phyloP scores from a whole-genome alignment of 1,284 basidiomycete species.

The Polyporus tsugae region DNA sequence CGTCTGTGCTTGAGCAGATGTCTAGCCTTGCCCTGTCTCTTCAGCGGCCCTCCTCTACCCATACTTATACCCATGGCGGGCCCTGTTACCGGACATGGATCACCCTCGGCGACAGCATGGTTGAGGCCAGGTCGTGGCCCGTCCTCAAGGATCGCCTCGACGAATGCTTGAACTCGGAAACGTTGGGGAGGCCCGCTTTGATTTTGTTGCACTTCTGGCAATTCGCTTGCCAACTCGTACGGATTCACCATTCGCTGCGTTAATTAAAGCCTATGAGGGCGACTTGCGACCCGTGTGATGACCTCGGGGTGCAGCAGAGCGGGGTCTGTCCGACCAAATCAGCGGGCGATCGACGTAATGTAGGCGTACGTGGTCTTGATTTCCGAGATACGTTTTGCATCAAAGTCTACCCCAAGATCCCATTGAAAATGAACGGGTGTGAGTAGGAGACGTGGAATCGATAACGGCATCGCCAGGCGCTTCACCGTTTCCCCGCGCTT shows the following conservation, averaged over 20 bases:
- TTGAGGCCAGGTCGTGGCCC: conserved; percentile 13
- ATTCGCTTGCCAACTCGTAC: conserved; percentile 3
- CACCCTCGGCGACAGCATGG: conserved; percentile 10
- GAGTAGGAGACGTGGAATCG: neutral
- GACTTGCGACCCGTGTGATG: neutral
- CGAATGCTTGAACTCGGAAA: conserved; percentile 12
- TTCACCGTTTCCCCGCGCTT: neutral
- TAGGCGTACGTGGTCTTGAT: neutral
- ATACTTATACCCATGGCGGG: conserved; percentile 14
- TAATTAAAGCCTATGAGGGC: neutral
- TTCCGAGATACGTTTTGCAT: neutral
- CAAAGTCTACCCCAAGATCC: neutral
- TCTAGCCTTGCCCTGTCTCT: neutral
- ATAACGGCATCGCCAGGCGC: conserved; percentile 2
- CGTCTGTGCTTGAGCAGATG: neutral
- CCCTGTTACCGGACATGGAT: conserved; percentile 4
- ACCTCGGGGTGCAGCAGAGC: neutral
- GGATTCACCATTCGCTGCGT: neutral
- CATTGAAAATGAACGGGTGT: neutral
- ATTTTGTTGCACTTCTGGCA: conserved; percentile 1
- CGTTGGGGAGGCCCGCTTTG: conserved; percentile 7
- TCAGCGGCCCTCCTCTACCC: neutral
- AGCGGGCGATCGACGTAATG: neutral
- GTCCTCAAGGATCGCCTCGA: conserved; percentile 11
- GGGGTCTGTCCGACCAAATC: neutral